Base-by-base conservation (phyloP, 441 rosid genomes). In the Bocquillonia castaneifolia region DNA sequence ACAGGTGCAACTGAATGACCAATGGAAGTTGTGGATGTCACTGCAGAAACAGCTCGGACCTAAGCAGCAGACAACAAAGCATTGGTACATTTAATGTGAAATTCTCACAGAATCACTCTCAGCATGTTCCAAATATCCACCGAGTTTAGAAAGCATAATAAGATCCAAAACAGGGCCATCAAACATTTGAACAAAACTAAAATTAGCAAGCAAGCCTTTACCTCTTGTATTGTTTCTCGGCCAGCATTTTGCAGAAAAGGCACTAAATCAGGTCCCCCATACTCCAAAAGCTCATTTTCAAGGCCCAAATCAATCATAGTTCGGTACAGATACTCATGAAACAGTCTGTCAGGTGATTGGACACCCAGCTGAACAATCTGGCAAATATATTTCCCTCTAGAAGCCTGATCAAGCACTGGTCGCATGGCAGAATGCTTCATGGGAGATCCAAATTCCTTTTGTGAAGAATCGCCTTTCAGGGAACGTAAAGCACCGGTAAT, bases 321-420 rank as follows among this genome's bases (percentile, higher is more conserved):
- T 70, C 74, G 71, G 72, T 92, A 92, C 32, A 94, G 83, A 74
- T 86, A 86, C 82, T 90, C 89, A 62, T 90, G 93, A 80, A 94
- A 94, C 73, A 83, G 71, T 80, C 83, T 87, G 79, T 94, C 99
- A 70, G 91, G 81, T 66, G 98, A 88, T 64, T 92, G 98, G 74
- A 94, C 88, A 67, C 94, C 86, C 78, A 94, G 96, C 80, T 88
- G 98, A 86, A 92, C 89, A 78, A 94, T 90, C 80, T 94, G 99
- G 82, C 90, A 79, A 64, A 90, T 84, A 75, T 92, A 86, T 79
- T 84, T 91, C 78, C 77, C 80, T 74, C 86, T 78, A 67, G 91
- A 87, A 74, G 88, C 81, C 74, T 76, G 84, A 79, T 92, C 98
- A 76, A 83, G 88, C 63, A 77, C 70, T 69, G 93, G 76, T 50